Evolutionary conservation across 371 early-diverging fungal genomes (phyloP).

Genomic region (Mucor lusitanicus): DNA sequence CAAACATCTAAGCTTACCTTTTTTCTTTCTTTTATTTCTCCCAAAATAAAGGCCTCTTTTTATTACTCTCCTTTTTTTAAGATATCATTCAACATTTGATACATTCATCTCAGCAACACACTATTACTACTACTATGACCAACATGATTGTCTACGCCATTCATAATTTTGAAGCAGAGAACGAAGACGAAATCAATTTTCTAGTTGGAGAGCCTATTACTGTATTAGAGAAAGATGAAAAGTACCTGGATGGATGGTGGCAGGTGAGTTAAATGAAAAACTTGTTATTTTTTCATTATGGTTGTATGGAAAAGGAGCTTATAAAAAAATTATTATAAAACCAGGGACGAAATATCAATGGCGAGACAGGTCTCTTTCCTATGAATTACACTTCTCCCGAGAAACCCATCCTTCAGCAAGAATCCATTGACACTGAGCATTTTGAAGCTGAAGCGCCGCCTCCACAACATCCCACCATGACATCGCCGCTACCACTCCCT

Average conservation of each 20-base stretch:
- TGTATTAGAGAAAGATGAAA: conserved; percentile 79
- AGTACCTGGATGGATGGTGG: conserved; percentile 88
- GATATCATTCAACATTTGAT: neutral
- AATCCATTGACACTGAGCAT: neutral
- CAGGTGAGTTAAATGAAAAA: conserved; percentile 51
- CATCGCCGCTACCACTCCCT: neutral
- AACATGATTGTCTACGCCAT: conserved; percentile 62
- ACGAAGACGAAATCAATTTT: conserved; percentile 80
- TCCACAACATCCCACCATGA: neutral
- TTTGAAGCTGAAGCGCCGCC: neutral
- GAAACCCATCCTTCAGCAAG: conserved; percentile 17
- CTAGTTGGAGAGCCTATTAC: conserved; percentile 68
- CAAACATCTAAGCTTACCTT: neutral
- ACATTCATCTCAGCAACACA: neutral
- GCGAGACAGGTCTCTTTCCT: conserved; percentile 78
- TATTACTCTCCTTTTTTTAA: neutral
- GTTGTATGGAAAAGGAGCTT: neutral
- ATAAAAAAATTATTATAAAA: neutral
- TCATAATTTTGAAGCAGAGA: conserved; percentile 71
- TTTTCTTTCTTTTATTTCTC: too few species aligned
- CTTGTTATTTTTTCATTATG: neutral
- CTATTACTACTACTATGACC: conserved; percentile 19
- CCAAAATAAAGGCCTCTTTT: too few species aligned
- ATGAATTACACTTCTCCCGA: conserved; percentile 61
- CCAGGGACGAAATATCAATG: conserved; percentile 59